Percentiles rank a stretch among this genome's conserved stretches.
These are phyloP conservation scores for Podospora sp. DNA, from an alignment of 495 filamentous ascomycete genomes.

Conservation along the genomic window DNA sequence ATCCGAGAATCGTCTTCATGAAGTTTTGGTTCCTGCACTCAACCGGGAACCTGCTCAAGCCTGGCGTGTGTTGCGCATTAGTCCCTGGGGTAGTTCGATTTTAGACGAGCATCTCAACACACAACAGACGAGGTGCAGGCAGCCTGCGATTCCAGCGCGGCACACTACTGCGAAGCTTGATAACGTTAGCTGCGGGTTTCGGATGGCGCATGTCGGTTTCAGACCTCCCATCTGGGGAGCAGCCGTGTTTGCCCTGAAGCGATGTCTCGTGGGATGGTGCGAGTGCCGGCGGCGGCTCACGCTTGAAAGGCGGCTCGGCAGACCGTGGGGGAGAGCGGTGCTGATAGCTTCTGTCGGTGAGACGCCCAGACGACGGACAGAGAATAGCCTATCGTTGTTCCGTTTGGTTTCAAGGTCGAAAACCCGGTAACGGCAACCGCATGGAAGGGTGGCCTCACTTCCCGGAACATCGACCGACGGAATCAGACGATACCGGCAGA, in stretches of 20 bases:
- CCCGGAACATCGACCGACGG: background rate
- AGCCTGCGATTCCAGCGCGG: background rate
- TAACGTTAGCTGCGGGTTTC: conserved; percentile 9
- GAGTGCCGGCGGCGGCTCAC: background rate
- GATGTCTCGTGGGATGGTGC: background rate
- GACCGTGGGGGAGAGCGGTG: background rate
- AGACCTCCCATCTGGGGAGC: background rate
- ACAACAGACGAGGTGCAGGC: background rate
- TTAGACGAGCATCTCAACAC: background rate
- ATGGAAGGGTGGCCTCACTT: background rate
- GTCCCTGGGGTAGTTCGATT: background rate
- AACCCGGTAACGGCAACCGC: conserved; percentile 3
- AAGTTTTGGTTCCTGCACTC: background rate
- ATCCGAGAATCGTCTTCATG: background rate
- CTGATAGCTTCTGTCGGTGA: background rate
- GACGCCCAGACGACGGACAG: background rate
- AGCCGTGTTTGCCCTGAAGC: background rate
- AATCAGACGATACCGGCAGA: background rate
- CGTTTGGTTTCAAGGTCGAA: conserved; percentile 3
- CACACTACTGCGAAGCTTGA: background rate
- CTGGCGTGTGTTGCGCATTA: conserved; percentile 11
- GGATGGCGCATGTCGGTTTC: background rate
- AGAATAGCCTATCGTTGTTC: background rate
- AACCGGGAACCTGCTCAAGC: background rate
- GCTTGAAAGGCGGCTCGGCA: background rate